Evolutionary conservation across 495 filamentous ascomycete genomes (phyloP), one percentile per base, ranked within the genome.

Genomic region (Lepidopterella palustris): DNA sequence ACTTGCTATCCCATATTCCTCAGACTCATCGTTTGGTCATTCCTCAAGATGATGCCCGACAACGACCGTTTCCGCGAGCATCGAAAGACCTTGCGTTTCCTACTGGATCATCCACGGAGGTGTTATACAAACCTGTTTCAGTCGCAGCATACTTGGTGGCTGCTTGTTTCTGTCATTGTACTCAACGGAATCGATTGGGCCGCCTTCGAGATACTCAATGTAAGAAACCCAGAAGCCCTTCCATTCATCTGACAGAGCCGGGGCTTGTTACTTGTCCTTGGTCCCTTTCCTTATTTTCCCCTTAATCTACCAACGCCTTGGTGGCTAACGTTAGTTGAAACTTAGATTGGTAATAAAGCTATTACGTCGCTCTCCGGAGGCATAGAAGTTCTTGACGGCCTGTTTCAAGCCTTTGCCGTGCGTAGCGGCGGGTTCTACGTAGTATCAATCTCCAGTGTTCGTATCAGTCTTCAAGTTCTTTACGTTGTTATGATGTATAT

Each of bases 71-170:
- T 78, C 72, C 57, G 72, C 3, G 76, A 80, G 9, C 75, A 72
- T 68, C 84, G 81, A 63, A 76, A 79, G n/a, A 90, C 87, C 1
- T 75, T 95, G 18, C 79, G 82, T 58, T 95, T 93, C 64, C 82
- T 93, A n/a, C 76, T 95, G 35, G 79, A 84, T 40, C 90, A 93
- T 66, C 90, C 88, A 0, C 74, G 88, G 25, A 79, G 87, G 31
- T 85, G 88, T 24, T 92, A 93, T 66, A 95, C 90, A 8, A 88
- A 91, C 64, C 77, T 95, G 18, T 92, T 95, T 66, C 88, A 89
- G 1, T 74, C 79, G 8, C 78, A 79, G 13, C 84, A 90, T 57
- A 91, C 88, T 0, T 92, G 87, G 83, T 95, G 89, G 82, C 76
- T 95, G 2, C 69, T 89, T 3, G 79, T 81, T 21, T 84, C 86